Percentiles rank a stretch among this genome's conserved stretches.
These are phyloP conservation scores for Aspergillus nidulans DNA, from an alignment of 495 filamentous ascomycete species.

Conservation along the genomic window DNA sequence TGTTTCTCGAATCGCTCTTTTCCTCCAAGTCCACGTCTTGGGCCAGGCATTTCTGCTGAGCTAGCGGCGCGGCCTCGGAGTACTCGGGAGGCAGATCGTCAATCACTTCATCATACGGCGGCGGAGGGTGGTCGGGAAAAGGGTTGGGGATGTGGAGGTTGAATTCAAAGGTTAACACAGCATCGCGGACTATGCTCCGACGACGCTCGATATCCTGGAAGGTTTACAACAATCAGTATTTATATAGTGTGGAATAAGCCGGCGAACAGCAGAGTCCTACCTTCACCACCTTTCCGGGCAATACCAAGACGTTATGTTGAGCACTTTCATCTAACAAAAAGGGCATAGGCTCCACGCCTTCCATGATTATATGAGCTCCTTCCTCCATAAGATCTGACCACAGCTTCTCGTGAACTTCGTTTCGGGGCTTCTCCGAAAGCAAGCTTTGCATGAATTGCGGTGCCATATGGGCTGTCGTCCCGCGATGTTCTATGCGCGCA, in stretches of 20 bases:
- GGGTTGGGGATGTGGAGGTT: slow-evolving; percentile 13
- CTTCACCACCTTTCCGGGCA: not conserved
- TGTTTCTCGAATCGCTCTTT: slow-evolving; percentile 33
- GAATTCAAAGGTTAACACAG: slow-evolving; percentile 14
- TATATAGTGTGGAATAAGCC: not conserved
- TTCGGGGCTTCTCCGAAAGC: not conserved
- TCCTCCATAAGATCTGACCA: not conserved
- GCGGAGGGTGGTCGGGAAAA: slow-evolving; percentile 30
- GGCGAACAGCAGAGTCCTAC: not conserved
- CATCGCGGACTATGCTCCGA: not conserved
- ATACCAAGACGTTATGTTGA: not conserved
- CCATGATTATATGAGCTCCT: not conserved
- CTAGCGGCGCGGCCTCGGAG: slow-evolving; percentile 25
- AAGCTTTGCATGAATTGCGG: not conserved
- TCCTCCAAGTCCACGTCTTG: slow-evolving; percentile 14
- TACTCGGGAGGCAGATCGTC: slow-evolving; percentile 43
- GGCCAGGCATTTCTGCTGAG: slow-evolving; percentile 18
- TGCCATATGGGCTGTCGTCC: not conserved
- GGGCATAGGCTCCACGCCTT: not conserved
- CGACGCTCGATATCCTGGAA: not conserved
- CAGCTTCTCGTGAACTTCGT: not conserved
- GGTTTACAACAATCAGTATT: not conserved
- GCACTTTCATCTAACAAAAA: not conserved
- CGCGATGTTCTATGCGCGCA: slow-evolving; percentile 2
- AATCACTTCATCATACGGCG: slow-evolving; percentile 41